Evolutionary conservation across 2,329 filamentous ascomycete genomes (phyloP).

Genomic region (Polychaeton citri): DNA sequence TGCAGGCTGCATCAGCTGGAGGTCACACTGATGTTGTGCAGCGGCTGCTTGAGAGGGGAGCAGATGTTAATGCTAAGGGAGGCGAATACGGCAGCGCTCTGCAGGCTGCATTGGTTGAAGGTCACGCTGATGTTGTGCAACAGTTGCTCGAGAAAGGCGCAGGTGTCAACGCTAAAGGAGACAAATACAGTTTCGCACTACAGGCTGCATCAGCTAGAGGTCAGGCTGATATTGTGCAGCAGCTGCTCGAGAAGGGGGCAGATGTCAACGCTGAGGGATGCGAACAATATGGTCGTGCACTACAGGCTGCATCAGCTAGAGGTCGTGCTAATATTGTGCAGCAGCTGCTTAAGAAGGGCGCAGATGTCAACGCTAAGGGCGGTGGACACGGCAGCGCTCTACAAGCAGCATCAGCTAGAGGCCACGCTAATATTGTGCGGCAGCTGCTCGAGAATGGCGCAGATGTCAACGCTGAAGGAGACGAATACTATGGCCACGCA

Average conservation of each 20-base stretch:
- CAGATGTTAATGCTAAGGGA: conserved; percentile 2
- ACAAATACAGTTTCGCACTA: conserved; percentile 6
- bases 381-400: not conserved
- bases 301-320: conserved; percentile 1
- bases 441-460: conserved; percentile 1
- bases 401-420: not conserved
- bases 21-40: not conserved
- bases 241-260: conserved; percentile 7
- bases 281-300: conserved; percentile 1
- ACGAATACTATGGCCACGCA: not conserved
- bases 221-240: conserved; percentile 1
- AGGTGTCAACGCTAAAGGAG: conserved; percentile 2
- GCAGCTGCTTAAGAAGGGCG: conserved; percentile 1
- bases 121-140: not conserved
- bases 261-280: conserved; percentile 7
- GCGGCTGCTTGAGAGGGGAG: conserved; percentile 2
- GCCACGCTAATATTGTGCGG: not conserved
- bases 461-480: not conserved
- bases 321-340: not conserved
- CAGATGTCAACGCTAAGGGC: not conserved
- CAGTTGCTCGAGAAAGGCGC: conserved; percentile 3
- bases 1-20: conserved; percentile 1
- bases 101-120: conserved; percentile 1
- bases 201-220: conserved; percentile 7
- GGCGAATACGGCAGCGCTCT: conserved; percentile 1